Percentiles rank a stretch among this genome's conserved stretches.
These are phyloP conservation scores for Arthromyces matolae DNA, from an alignment of 768 basidiomycete species.

Conservation along the genomic window DNA sequence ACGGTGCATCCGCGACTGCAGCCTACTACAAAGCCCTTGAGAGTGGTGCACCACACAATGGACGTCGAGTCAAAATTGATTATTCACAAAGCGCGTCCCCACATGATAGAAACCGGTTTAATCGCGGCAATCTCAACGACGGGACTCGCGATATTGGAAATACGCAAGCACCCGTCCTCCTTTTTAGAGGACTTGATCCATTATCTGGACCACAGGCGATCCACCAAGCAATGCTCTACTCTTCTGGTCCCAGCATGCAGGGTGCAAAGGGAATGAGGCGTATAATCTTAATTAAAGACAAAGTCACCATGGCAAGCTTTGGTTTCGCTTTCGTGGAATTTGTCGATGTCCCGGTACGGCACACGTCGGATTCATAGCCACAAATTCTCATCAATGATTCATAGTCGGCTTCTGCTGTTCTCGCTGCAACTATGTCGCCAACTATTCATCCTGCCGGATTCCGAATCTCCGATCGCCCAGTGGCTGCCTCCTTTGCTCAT, in stretches of 20 bases:
- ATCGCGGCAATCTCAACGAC: constrained; percentile 74
- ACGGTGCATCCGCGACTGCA: constrained; percentile 73
- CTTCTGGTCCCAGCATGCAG: constrained; percentile 72
- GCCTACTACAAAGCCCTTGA: constrained; percentile 75
- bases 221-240: constrained; percentile 74
- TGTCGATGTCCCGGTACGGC: constrained; percentile 70
- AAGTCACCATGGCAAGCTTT: constrained; percentile 81
- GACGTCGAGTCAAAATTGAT: constrained; percentile 91
- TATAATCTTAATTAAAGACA: constrained; percentile 87
- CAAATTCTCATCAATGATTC: constrained; percentile 11
- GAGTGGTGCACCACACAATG: constrained; percentile 65
- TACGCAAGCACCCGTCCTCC: constrained; percentile 72
- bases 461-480: constrained; percentile 82
- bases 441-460: constrained; percentile 91
- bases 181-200: constrained; percentile 89
- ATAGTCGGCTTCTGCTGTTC: constrained; percentile 77
- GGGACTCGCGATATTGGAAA: constrained; percentile 96
- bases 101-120: constrained; percentile 56
- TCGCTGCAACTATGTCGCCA: constrained; percentile 85
- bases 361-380: background rate
- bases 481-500: constrained; percentile 91
- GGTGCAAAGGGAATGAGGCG: constrained; percentile 86
- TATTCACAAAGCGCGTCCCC: constrained; percentile 85
- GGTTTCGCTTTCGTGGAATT: constrained; percentile 96
- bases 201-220: constrained; percentile 87